These are phyloP conservation scores for Pythium aristosporum DNA, from an alignment of 352 stramenopile genomes.

Conservation along the genomic window DNA sequence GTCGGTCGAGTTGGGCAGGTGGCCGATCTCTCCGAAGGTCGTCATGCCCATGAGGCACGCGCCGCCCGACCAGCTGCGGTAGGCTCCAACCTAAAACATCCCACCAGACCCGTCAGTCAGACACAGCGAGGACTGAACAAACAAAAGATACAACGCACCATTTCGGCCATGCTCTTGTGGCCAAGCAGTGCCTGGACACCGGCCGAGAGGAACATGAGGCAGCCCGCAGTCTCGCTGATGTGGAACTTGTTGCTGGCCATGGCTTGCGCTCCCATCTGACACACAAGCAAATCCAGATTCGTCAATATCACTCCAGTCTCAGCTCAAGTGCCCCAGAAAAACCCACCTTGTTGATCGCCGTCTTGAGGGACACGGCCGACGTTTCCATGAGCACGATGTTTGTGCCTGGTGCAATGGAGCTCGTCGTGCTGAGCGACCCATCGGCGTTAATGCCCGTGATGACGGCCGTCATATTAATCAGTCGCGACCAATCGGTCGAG, in stretches of 20 bases:
- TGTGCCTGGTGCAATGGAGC: conserved; percentile 67
- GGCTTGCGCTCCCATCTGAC: conserved; percentile 71
- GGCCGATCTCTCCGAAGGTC: conserved; percentile 85
- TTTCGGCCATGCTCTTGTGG: conserved; percentile 87
- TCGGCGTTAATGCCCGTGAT: conserved; percentile 86
- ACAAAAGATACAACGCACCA: conserved; percentile 40
- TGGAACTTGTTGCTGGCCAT: conserved; percentile 80
- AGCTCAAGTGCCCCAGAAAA: background rate
- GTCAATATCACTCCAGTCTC: too few species aligned
- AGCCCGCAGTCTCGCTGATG: conserved; percentile 80
- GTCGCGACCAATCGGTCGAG: conserved; percentile 74
- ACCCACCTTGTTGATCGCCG: conserved; percentile 76
- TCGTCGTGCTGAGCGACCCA: conserved; percentile 79
- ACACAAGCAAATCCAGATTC: background rate
- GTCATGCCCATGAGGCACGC: conserved; percentile 87
- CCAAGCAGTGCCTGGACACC: conserved; percentile 82
- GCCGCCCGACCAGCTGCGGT: conserved; percentile 80
- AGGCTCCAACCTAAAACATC: conserved; percentile 65
- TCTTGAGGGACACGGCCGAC: conserved; percentile 76
- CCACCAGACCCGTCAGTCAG: background rate
- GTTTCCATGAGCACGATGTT: conserved; percentile 89
- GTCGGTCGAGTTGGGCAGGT: conserved; percentile 76
- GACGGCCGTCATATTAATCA: conserved; percentile 86
- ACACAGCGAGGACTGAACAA: background rate
- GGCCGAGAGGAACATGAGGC: conserved; percentile 86